phyloP scores from a whole-genome alignment of 805 yeast species.

The Starmera caribaea region DNA sequence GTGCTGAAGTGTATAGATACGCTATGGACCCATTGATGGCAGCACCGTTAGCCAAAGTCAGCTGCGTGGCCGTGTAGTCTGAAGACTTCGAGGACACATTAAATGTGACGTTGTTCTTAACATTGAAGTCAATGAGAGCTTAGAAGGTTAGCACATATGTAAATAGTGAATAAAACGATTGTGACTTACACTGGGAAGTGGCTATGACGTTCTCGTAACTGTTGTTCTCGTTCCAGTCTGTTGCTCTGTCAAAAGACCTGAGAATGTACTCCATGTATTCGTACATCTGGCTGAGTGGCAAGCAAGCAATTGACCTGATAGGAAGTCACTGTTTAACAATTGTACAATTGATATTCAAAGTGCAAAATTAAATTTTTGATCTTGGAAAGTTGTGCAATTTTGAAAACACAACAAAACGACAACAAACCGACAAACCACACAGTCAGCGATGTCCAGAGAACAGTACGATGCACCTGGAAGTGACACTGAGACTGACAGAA shows the following conservation, averaged over 20 bases:
- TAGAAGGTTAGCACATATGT: slow-evolving; percentile 1
- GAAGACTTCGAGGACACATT: slow-evolving; percentile 66
- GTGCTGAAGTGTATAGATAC: slow-evolving; percentile 62
- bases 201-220: slow-evolving; percentile 66
- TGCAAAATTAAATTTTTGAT: too few species aligned
- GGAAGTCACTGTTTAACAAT: too few species aligned
- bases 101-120: slow-evolving; percentile 59
- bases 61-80: slow-evolving; percentile 58
- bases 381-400: too few species aligned
- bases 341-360: too few species aligned
- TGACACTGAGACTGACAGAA: too few species aligned
- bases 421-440: too few species aligned
- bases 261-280: slow-evolving; percentile 83
- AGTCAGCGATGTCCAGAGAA: too few species aligned
- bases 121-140: slow-evolving; percentile 56
- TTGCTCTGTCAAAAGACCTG: slow-evolving; percentile 55
- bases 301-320: background rate
- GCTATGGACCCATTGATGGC: slow-evolving; percentile 74
- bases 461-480: too few species aligned
- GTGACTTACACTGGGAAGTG: slow-evolving; percentile 36
- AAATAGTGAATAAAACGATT: slow-evolving; percentile 16
- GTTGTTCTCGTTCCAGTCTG: slow-evolving; percentile 75
- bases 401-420: too few species aligned
- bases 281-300: slow-evolving; percentile 48
- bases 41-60: slow-evolving; percentile 55